phyloP scores from a whole-genome alignment of 192 early-diverging fungal species.

The Coemansia sp. region DNA sequence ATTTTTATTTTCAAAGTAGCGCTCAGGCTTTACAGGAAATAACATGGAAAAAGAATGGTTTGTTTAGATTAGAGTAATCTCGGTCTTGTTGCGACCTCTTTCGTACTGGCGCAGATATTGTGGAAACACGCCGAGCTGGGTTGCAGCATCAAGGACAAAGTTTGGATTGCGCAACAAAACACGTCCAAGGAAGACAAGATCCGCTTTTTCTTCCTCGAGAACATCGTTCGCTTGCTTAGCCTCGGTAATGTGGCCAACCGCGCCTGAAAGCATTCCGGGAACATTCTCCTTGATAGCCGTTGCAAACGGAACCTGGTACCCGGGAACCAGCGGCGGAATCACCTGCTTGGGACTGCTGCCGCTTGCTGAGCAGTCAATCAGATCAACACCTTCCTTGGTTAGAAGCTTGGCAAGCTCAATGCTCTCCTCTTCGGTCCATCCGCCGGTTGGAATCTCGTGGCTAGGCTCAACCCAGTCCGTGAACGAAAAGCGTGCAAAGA shows the following conservation, averaged over 20 bases:
- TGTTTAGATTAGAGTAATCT: slow-evolving; percentile 21
- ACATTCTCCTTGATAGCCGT: slow-evolving; percentile 60
- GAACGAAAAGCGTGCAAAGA: slow-evolving; percentile 60
- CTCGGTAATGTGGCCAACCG: slow-evolving; percentile 56
- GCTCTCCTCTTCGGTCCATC: slow-evolving; percentile 60
- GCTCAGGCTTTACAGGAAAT: too few relatives aligned
- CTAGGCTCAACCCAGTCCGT: slow-evolving; percentile 65
- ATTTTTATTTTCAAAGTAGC: too few relatives aligned
- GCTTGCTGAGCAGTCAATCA: slow-evolving; percentile 32
- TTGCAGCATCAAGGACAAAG: slow-evolving; percentile 57
- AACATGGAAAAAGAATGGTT: too few relatives aligned
- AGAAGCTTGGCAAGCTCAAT: too few relatives aligned
- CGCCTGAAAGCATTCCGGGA: slow-evolving; percentile 58
- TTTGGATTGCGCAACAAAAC: too few relatives aligned
- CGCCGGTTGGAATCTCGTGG: slow-evolving; percentile 46
- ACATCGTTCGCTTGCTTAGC: too few relatives aligned
- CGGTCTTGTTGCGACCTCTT: slow-evolving; percentile 40
- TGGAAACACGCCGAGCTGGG: slow-evolving; percentile 64
- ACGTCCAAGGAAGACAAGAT: too few relatives aligned
- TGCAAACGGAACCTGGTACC: slow-evolving; percentile 76
- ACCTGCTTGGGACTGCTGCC: slow-evolving; percentile 62
- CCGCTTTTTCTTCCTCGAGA: too few relatives aligned
- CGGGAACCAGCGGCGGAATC: slow-evolving; percentile 43
- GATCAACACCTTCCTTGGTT: too few relatives aligned
- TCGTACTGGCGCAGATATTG: slow-evolving; percentile 67